A percentile compares a stretch with the other conserved stretches of the same genome.
Conservation (phyloP, 352 stramenopile species). For the Globisporangium ultimum region DNA sequence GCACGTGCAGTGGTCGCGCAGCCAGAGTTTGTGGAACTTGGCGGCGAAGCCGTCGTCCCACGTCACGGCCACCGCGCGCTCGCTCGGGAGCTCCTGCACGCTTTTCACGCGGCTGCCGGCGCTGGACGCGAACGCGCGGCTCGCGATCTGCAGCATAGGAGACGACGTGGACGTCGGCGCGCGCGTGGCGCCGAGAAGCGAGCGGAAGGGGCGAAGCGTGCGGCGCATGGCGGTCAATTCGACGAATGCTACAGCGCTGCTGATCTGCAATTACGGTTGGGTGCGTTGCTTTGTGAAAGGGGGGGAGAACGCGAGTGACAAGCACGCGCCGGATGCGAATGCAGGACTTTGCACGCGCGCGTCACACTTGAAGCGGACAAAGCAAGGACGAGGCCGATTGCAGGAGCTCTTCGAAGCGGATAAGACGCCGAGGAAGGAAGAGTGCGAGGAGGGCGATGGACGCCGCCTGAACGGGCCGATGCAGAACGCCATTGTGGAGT, state of each 20-base stretch:
- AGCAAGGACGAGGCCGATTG: neutral
- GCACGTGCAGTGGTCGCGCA: constrained; percentile 82
- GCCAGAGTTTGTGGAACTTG: constrained; percentile 85
- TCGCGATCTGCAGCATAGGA: neutral
- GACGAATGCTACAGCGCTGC: constrained; percentile 1
- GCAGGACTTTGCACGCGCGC: constrained; percentile 15
- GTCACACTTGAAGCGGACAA: constrained; percentile 16
- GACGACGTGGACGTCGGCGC: neutral
- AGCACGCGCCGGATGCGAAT: constrained; percentile 1
- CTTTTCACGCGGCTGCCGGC: constrained; percentile 17
- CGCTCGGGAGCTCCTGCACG: constrained; percentile 48
- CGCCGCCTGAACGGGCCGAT: no score
- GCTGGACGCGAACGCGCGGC: constrained; percentile 1
- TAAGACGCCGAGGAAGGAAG: neutral
- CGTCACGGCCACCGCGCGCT: constrained; percentile 57
- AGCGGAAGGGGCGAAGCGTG: constrained; percentile 6
- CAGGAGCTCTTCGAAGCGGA: neutral
- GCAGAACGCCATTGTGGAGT: no score
- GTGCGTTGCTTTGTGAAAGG: constrained; percentile 11
- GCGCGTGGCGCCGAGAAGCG: constrained; percentile 4
- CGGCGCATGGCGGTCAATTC: constrained; percentile 12
- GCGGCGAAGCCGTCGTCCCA: constrained; percentile 75
- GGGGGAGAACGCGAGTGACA: neutral
- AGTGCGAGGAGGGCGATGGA: neutral
- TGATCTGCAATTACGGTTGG: neutral